Conservation (phyloP, 345 rosid genomes). For the Bruguiera gymnorhiza region DNA sequence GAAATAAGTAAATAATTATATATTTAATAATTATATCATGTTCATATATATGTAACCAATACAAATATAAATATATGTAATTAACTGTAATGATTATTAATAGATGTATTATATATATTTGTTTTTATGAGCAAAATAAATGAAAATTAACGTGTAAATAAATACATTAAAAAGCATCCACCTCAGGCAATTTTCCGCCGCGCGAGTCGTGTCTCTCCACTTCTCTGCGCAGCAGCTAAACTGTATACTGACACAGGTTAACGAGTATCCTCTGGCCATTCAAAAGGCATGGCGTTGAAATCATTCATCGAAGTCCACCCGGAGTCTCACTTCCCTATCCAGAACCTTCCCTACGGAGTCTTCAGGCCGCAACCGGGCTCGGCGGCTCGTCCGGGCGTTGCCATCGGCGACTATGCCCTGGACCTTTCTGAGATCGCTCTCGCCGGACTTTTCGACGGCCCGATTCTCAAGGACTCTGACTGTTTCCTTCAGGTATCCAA, state of each 20-base stretch:
- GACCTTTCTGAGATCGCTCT: conserved; percentile 74
- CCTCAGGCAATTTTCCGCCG: too few relatives aligned
- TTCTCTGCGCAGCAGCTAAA: neutral
- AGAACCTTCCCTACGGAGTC: conserved; percentile 89
- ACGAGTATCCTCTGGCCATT: too few relatives aligned
- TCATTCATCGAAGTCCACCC: conserved; percentile 63
- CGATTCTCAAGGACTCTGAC: conserved; percentile 55
- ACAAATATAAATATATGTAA: too few relatives aligned
- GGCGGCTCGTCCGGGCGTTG: conserved; percentile 71
- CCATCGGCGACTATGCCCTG: conserved; percentile 71
- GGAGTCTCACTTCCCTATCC: conserved; percentile 87
- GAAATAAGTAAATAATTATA: too few relatives aligned
- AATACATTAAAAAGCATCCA: too few relatives aligned
- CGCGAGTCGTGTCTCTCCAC: too few relatives aligned
- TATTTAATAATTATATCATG: too few relatives aligned
- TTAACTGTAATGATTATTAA: too few relatives aligned
- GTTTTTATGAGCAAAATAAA: too few relatives aligned
- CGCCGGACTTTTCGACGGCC: conserved; percentile 75
- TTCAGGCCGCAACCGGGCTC: conserved; percentile 56
- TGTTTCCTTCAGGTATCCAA: conserved; percentile 76
- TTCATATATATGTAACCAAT: too few relatives aligned
- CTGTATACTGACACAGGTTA: neutral
- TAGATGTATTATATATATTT: too few relatives aligned
- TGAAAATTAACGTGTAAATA: too few relatives aligned
- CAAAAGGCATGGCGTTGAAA: conserved; percentile 49